A percentile compares a stretch with the other conserved stretches of the same genome.
phyloP scores from a whole-genome alignment of 2,329 filamentous ascomycete species.

The Zasmidium citrigriseum region DNA sequence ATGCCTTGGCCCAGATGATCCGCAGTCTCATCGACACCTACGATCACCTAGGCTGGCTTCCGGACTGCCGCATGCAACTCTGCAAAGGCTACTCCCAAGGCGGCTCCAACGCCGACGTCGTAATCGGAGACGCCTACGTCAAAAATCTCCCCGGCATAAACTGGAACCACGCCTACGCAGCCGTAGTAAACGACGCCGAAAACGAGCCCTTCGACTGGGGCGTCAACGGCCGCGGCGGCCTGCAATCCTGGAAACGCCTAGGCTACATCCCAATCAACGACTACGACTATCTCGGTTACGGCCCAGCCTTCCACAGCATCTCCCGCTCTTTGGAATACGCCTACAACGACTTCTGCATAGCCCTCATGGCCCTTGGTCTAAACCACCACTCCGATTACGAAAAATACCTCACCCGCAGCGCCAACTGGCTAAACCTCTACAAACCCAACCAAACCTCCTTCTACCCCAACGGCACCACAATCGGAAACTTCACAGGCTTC shows the following conservation, averaged over 20 bases:
- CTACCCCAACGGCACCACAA: slow-evolving; percentile 53
- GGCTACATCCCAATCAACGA: slow-evolving; percentile 58
- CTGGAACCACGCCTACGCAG: slow-evolving; percentile 68
- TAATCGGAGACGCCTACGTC: slow-evolving; percentile 67
- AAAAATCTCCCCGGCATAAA: slow-evolving; percentile 64
- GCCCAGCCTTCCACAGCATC: slow-evolving; percentile 70
- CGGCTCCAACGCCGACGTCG: slow-evolving; percentile 51
- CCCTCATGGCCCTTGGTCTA: slow-evolving; percentile 64
- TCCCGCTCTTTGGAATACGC: slow-evolving; percentile 70
- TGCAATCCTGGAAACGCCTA: slow-evolving; percentile 68
- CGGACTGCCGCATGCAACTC: slow-evolving; percentile 70
- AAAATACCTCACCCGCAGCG: slow-evolving; percentile 64
- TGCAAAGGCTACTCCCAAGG: slow-evolving; percentile 66
- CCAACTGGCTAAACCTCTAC: slow-evolving; percentile 74
- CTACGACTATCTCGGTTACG: slow-evolving; percentile 63
- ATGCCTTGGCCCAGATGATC: slow-evolving; percentile 63
- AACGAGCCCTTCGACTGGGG: slow-evolving; percentile 70
- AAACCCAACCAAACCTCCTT: slow-evolving; percentile 59
- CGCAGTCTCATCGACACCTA: slow-evolving; percentile 68
- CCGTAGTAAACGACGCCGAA: slow-evolving; percentile 71
- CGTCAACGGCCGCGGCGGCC: slow-evolving; percentile 67
- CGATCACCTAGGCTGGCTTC: slow-evolving; percentile 68
- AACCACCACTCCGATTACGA: slow-evolving; percentile 52
- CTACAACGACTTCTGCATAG: slow-evolving; percentile 68
- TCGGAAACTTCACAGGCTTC: slow-evolving; percentile 64